These are phyloP conservation scores for Rhizopus stolonifer DNA, from an alignment of 371 early-diverging fungal genomes.

Conservation along the genomic window DNA sequence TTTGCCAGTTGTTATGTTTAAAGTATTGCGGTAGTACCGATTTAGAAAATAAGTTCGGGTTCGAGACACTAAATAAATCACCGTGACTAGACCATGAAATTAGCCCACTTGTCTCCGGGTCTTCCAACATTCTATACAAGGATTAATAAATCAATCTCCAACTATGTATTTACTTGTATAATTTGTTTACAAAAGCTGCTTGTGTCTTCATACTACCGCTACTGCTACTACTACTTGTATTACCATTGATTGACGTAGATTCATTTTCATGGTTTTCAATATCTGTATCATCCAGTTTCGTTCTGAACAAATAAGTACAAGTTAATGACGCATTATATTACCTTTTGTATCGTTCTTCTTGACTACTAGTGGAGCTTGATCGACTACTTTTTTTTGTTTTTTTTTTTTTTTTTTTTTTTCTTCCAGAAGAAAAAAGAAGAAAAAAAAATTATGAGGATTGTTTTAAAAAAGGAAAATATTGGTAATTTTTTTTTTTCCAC, in stretches of 20 bases:
- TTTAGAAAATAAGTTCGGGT: slow-evolving; percentile 56
- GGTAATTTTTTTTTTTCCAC: not conserved
- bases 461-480: slow-evolving; percentile 7
- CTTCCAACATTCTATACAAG: slow-evolving; percentile 57
- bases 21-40: slow-evolving; percentile 73
- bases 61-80: slow-evolving; percentile 63
- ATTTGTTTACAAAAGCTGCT: slow-evolving; percentile 70
- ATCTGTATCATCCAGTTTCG: slow-evolving; percentile 9
- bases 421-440: not conserved
- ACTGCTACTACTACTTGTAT: no score
- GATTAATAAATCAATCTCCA: not conserved
- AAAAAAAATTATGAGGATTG: not conserved
- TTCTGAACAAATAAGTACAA: slow-evolving; percentile 5
- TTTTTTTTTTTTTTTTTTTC: not conserved
- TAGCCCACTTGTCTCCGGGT: slow-evolving; percentile 54
- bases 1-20: slow-evolving; percentile 85
- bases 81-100: slow-evolving; percentile 66
- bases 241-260: not conserved
- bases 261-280: not conserved
- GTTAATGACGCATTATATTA: not conserved
- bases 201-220: slow-evolving; percentile 43
- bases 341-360: slow-evolving; percentile 18
- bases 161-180: slow-evolving; percentile 54
- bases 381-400: slow-evolving; percentile 8
- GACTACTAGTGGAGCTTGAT: slow-evolving; percentile 16